A percentile compares a stretch with the other conserved stretches of the same genome.
Evolutionary conservation across 2,329 filamentous ascomycete species (phyloP).

Genomic region (Bisporella sp.): DNA sequence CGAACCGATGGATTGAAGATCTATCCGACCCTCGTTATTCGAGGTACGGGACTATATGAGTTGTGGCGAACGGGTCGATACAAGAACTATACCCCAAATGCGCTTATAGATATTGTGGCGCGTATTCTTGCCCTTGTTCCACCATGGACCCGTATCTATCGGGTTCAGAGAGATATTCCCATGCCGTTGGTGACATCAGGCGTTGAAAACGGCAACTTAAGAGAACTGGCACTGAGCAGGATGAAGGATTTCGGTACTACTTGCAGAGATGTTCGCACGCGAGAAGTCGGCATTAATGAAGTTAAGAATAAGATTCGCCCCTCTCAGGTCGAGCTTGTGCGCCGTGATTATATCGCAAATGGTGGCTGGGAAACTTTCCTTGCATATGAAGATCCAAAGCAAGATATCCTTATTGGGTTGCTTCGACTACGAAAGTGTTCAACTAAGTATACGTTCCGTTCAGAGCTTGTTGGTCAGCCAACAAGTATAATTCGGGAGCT

Average conservation of each 20-base stretch:
- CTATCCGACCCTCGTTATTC: slow-evolving; percentile 94
- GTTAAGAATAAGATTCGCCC: slow-evolving; percentile 98
- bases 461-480: slow-evolving; percentile 77
- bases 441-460: slow-evolving; percentile 83
- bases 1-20: slow-evolving; percentile 96
- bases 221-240: slow-evolving; percentile 85
- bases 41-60: slow-evolving; percentile 93
- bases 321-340: slow-evolving; percentile 90
- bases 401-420: slow-evolving; percentile 92
- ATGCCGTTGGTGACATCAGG: slow-evolving; percentile 99
- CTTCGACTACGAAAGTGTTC: slow-evolving; percentile 87
- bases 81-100: slow-evolving; percentile 98
- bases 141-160: slow-evolving; percentile 97
- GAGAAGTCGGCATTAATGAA: slow-evolving; percentile 97
- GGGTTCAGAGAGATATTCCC: slow-evolving; percentile 97
- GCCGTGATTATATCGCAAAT: slow-evolving; percentile 90
- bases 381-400: slow-evolving; percentile 96
- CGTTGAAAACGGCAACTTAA: slow-evolving; percentile 94
- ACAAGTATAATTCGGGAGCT: slow-evolving; percentile 90
- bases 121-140: slow-evolving; percentile 92
- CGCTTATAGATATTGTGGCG: slow-evolving; percentile 88
- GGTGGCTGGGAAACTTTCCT: slow-evolving; percentile 98
- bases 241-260: slow-evolving; percentile 99
- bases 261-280: slow-evolving; percentile 90
- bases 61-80: slow-evolving; percentile 95